A percentile compares a stretch with the other conserved stretches of the same genome.
Conservation (phyloP, 805 yeast species). For the Kuraishia ogatae region DNA sequence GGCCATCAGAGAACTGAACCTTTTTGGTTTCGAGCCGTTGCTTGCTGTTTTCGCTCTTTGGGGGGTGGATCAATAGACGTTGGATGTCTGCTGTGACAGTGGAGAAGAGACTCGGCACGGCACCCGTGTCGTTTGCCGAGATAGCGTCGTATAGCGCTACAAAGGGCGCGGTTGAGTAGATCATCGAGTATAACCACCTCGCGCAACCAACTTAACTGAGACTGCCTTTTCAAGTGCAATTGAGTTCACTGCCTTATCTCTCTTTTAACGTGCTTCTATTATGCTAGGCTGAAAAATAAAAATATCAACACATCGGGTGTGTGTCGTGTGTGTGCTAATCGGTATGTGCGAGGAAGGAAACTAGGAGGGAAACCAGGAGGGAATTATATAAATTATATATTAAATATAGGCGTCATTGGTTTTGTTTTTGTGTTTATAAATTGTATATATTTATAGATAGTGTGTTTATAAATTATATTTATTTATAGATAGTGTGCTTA, state of each 20-base stretch:
- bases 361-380: too few species aligned
- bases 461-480: too few species aligned
- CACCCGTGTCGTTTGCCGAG: slow-evolving; percentile 16
- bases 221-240: too few species aligned
- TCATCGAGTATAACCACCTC: too few species aligned
- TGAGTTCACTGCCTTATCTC: too few species aligned
- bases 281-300: neutral
- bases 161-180: slow-evolving; percentile 34
- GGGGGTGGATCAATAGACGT: slow-evolving; percentile 30
- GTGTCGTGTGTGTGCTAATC: neutral
- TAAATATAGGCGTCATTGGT: too few species aligned
- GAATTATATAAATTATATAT: too few species aligned
- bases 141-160: slow-evolving; percentile 39
- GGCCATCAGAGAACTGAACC: slow-evolving; percentile 43
- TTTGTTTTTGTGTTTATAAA: too few species aligned
- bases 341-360: neutral
- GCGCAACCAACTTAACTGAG: too few species aligned
- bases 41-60: slow-evolving; percentile 38
- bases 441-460: too few species aligned
- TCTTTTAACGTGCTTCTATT: neutral
- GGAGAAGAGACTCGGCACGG: slow-evolving; percentile 7
- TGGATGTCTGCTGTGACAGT: slow-evolving; percentile 37
- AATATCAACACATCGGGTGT: neutral
- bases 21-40: slow-evolving; percentile 36
- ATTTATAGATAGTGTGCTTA: too few species aligned